A percentile compares a stretch with the other conserved stretches of the same genome.
phyloP scores from a whole-genome alignment of 2,329 filamentous ascomycete species.

The Fusarium sp. region DNA sequence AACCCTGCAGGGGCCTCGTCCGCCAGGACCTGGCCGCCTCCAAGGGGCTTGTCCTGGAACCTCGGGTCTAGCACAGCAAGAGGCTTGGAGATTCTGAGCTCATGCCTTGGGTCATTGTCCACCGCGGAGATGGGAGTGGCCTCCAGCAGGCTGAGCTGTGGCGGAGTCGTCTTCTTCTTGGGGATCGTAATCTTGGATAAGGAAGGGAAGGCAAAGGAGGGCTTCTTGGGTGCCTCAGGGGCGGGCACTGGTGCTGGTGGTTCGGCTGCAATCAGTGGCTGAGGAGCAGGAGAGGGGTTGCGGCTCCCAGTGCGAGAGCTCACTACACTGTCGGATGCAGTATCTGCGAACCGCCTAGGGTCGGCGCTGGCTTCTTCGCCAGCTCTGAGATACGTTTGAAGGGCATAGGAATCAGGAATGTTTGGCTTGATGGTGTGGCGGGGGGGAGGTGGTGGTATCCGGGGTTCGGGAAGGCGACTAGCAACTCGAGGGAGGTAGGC shows the following conservation, averaged over 20 bases:
- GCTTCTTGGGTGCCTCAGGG: constrained; percentile 45
- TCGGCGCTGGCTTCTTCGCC: constrained; percentile 32
- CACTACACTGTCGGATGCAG: constrained; percentile 3
- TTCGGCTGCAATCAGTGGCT: neutral
- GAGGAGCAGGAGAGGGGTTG: constrained; percentile 27
- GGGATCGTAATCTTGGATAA: constrained; percentile 58
- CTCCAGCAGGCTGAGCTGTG: constrained; percentile 51
- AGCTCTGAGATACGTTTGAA: constrained; percentile 54
- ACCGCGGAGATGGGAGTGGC: constrained; percentile 46
- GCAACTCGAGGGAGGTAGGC: constrained; percentile 35
- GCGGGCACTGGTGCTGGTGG: constrained; percentile 47
- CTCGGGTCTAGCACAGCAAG: constrained; percentile 27
- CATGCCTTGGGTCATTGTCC: constrained; percentile 22
- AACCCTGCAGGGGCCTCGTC: constrained; percentile 7
- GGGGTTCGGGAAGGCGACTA: neutral
- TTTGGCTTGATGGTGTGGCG: constrained; percentile 25
- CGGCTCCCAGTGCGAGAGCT: constrained; percentile 15
- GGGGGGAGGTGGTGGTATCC: neutral
- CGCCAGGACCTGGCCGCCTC: constrained; percentile 19
- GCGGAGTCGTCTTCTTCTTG: constrained; percentile 59
- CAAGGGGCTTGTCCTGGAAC: constrained; percentile 32
- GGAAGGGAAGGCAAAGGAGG: constrained; percentile 57
- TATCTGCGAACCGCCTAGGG: neutral
- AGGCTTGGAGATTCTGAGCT: constrained; percentile 36
- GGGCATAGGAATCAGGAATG: constrained; percentile 53